Base-by-base conservation (phyloP, 768 basidiomycete genomes). In the Tricholoma terreum region DNA sequence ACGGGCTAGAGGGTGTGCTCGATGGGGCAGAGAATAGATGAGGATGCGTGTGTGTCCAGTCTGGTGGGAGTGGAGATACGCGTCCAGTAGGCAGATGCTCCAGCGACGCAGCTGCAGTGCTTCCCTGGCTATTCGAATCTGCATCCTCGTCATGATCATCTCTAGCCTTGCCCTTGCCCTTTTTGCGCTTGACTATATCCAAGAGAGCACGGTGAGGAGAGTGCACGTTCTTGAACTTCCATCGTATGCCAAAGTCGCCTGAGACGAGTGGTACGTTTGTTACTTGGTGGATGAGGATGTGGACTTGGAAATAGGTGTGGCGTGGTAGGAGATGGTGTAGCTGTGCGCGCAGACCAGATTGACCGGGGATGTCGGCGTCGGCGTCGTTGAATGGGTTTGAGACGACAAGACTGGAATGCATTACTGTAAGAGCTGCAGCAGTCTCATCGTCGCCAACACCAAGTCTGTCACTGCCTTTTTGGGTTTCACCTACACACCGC, bases 221-320 rank as follows among this genome's bases (percentile, higher is more conserved):
- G 35, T 75, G 71, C 2, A 76, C 77, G 60, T 84, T 78, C 75
- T 84, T 87, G 71, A 90, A 82, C 69, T 83, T 86, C 88, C 90
- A 90, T 19, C 78, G 75, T 5, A 86, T 80, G 17, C 77, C 83
- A 65, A 90, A 90, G 65, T 88, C 80, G 60, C 89, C 89, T 40
- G 75, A 73, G 33, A 90, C 82, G 56, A 90, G 81, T 0, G 90
- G 90, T 0, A 92, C 85, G 61, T 83, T 86, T 17, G 81, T 77
- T 19, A 92, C 78, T 61, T 89, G 82, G 71, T 90, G 86, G 36
- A 90, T 76, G 17, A 75, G 73, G 40, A 91, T 65, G 10, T 76
- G 75, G 27, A 84, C 81, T 54, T 82, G 80, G 71, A 92, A 90
- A 51, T 81, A 77, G 3, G 87, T 82, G 64, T 90, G 86, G 36